A percentile compares a stretch with the other conserved stretches of the same genome.
Conservation (phyloP, 495 filamentous ascomycete species). For the Xylaria palmicola region DNA sequence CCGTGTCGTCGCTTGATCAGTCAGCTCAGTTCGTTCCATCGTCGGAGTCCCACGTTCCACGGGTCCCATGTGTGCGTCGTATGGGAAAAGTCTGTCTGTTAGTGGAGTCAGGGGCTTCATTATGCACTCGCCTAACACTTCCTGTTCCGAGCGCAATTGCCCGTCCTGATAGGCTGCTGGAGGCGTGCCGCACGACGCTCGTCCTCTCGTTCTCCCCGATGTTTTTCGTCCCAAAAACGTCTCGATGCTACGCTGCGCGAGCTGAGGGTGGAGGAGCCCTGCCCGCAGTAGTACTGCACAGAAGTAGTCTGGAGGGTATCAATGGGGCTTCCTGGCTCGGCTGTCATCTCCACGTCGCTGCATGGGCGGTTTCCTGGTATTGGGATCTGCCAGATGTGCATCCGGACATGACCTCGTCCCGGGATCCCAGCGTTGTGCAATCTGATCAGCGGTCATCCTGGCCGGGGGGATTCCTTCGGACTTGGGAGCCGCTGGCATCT, state of each 20-base stretch:
- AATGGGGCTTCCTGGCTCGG: background rate
- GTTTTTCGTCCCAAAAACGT: background rate
- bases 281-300: background rate
- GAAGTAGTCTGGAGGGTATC: background rate
- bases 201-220: background rate
- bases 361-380: background rate
- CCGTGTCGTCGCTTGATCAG: background rate
- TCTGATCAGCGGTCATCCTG: background rate
- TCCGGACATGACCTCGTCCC: background rate
- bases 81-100: background rate
- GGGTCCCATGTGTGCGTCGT: background rate
- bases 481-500: too few relatives aligned
- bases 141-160: background rate
- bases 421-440: background rate
- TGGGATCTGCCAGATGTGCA: conserved; percentile 7
- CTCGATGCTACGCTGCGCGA: background rate
- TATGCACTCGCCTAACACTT: conserved; percentile 6
- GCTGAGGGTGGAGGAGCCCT: background rate
- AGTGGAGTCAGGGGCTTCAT: background rate
- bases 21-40: background rate
- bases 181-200: background rate
- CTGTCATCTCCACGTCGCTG: background rate
- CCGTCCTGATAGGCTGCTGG: conserved; percentile 3
- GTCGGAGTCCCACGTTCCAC: background rate
- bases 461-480: too few relatives aligned